Percentiles rank a stretch among this genome's conserved stretches.
Conservation (phyloP, 2,329 filamentous ascomycete genomes). For the Epichloe elymi region DNA sequence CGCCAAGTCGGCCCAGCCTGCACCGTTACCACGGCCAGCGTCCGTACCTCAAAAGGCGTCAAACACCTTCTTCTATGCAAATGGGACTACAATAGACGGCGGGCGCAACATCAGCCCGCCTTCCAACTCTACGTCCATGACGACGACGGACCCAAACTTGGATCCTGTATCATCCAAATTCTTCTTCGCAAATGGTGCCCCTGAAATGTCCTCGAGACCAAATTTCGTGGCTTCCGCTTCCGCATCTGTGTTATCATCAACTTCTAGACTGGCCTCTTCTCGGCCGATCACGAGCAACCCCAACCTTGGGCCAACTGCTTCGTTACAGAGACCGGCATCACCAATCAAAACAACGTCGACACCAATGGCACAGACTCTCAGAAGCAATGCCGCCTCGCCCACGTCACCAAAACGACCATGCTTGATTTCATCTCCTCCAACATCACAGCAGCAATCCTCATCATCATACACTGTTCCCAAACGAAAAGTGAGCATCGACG, state of each 20-base stretch:
- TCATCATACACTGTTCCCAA: conserved; percentile 15
- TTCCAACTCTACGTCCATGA: conserved; percentile 17
- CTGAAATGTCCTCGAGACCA: conserved; percentile 29
- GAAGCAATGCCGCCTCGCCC: conserved; percentile 11
- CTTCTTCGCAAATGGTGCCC: conserved; percentile 59
- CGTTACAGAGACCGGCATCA: conserved; percentile 33
- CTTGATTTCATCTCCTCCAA: conserved; percentile 23
- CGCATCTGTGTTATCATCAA: conserved; percentile 32
- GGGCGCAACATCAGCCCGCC: conserved; percentile 22
- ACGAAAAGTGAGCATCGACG: conserved; percentile 31
- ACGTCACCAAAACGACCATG: conserved; percentile 14
- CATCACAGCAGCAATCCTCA: conserved; percentile 18
- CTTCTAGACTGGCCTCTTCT: conserved; percentile 27
- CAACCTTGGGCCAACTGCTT: conserved; percentile 9
- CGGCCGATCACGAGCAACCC: conserved; percentile 25
- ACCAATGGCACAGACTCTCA: conserved; percentile 9
- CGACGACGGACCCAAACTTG: conserved; percentile 21
- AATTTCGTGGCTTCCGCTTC: conserved; percentile 25
- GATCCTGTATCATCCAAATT: conserved; percentile 47
- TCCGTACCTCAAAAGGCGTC: conserved; percentile 32
- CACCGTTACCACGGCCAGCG: conserved; percentile 24
- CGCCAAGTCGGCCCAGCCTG: conserved; percentile 34
- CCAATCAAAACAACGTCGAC: conserved; percentile 31
- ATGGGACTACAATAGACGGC: conserved; percentile 29
- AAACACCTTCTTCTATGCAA: conserved; percentile 43